Percentiles rank a stretch among this genome's conserved stretches.
Evolutionary conservation across 805 yeast genomes (phyloP).

Genomic region (Saccharomyces paradoxus): DNA sequence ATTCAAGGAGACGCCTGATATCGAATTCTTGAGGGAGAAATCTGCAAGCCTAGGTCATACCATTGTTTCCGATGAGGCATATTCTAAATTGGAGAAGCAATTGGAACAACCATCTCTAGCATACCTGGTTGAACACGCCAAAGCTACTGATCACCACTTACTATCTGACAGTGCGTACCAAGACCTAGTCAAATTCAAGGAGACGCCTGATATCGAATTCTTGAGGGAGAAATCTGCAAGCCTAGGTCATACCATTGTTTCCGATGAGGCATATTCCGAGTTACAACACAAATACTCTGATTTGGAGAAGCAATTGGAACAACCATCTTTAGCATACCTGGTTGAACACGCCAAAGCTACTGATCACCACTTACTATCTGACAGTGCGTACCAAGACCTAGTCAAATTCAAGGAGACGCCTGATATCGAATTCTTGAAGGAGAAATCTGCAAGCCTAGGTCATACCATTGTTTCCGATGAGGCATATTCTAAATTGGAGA

Average conservation of each 20-base stretch:
- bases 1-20: background rate
- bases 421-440: constrained; percentile 1
- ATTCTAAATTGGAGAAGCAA: background rate
- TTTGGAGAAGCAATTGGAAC: background rate
- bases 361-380: background rate
- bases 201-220: constrained; percentile 17
- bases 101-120: constrained; percentile 5
- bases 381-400: background rate
- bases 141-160: background rate
- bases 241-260: constrained; percentile 18
- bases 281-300: constrained; percentile 4
- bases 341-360: background rate
- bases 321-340: background rate
- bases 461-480: background rate
- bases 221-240: constrained; percentile 21
- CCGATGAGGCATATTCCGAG: constrained; percentile 10
- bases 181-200: constrained; percentile 2
- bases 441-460: constrained; percentile 1
- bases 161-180: constrained; percentile 6
- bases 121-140: constrained; percentile 6
- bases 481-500: constrained; percentile 1
- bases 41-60: constrained; percentile 20
- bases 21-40: constrained; percentile 20
- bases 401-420: background rate
- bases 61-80: constrained; percentile 13